Evolutionary conservation across 306 rosid species (phyloP).

Genomic region (Spatholobus suberectus): DNA sequence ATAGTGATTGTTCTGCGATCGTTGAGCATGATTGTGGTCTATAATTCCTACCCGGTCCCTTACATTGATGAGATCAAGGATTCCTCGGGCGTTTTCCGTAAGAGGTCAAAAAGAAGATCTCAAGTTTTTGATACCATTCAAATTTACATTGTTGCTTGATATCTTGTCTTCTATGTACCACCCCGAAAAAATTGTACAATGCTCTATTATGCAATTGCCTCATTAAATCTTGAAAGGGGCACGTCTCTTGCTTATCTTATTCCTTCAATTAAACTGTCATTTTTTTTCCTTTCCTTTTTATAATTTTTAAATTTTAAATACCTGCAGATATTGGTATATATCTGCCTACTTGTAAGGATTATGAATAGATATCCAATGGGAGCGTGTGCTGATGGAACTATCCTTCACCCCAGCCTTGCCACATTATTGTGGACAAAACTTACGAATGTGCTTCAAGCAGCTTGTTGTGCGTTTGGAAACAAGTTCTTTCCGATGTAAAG

Average conservation of each 20-base stretch:
- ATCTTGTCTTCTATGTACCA: constrained; percentile 16
- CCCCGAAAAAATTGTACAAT: not conserved
- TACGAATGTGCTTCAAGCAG: no score
- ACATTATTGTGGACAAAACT: no score
- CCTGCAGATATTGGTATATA: no score
- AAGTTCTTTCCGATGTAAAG: no score
- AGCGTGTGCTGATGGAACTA: no score
- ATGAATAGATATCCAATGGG: no score
- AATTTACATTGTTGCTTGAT: not conserved
- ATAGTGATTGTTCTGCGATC: constrained; percentile 57
- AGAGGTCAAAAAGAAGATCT: not conserved
- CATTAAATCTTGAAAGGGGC: not conserved
- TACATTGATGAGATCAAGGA: constrained; percentile 73
- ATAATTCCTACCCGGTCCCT: constrained; percentile 79
- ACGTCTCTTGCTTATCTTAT: not conserved
- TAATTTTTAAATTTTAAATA: no score
- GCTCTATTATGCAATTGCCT: constrained; percentile 6
- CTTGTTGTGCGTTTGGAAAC: no score
- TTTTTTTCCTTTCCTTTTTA: no score
- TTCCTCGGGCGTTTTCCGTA: constrained; percentile 64
- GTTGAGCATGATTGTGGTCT: constrained; percentile 83
- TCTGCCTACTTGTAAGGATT: no score
- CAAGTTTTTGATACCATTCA: not conserved
- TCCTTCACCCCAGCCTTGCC: no score
- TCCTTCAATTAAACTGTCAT: not conserved